Conservation (phyloP, 129 eudicot genomes). For the Rutidosis leptorrhynchoides region DNA sequence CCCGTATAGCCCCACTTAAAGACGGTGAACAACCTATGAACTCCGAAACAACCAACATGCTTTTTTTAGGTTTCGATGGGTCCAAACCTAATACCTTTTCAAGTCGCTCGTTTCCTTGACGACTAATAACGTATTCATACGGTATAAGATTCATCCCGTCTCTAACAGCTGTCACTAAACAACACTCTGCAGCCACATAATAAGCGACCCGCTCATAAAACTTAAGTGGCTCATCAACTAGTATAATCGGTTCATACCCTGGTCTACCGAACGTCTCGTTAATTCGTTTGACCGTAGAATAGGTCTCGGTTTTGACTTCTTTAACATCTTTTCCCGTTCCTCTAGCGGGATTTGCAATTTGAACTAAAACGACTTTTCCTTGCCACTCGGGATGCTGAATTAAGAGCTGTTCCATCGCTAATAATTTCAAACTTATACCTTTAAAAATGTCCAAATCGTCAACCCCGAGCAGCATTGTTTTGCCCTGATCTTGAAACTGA, state of each 20-base stretch:
- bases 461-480: constrained; percentile 68
- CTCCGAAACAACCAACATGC: constrained; percentile 87
- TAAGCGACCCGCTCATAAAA: constrained; percentile 71
- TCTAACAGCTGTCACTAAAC: constrained; percentile 79
- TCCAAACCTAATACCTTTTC: constrained; percentile 54
- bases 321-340: constrained; percentile 78
- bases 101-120: constrained; percentile 62
- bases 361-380: constrained; percentile 79
- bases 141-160: constrained; percentile 93
- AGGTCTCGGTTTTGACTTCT: constrained; percentile 70
- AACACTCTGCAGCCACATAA: constrained; percentile 75
- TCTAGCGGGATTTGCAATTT: constrained; percentile 87
- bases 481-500: constrained; percentile 49
- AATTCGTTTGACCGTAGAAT: constrained; percentile 56
- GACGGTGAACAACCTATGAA: constrained; percentile 90
- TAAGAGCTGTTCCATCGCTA: constrained; percentile 81
- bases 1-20: constrained; percentile 85
- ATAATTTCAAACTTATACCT: constrained; percentile 69
- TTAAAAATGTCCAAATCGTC: constrained; percentile 86
- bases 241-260: constrained; percentile 60
- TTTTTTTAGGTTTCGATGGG: constrained; percentile 46
- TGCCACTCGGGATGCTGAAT: constrained; percentile 78
- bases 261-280: constrained; percentile 62
- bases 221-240: constrained; percentile 59
- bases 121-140: constrained; percentile 69